A percentile compares a stretch with the other conserved stretches of the same genome.
phyloP scores from a whole-genome alignment of 768 basidiomycete genomes.

The Neoboletus subvelutipes region DNA sequence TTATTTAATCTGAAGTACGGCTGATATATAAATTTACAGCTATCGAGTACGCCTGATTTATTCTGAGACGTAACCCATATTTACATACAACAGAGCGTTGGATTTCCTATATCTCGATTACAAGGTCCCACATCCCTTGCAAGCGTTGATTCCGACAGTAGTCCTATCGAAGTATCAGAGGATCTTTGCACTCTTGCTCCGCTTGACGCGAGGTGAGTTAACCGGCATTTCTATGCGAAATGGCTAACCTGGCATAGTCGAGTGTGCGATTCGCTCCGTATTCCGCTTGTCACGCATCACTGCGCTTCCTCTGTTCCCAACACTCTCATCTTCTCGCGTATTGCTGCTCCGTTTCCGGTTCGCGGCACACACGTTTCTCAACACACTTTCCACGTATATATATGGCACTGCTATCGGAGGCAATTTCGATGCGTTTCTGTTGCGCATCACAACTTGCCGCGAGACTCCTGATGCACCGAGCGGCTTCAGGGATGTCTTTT shows the following conservation, averaged over 20 bases:
- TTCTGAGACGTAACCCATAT: not conserved
- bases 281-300: conserved; percentile 58
- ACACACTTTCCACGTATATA: conserved; percentile 65
- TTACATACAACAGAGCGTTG: conserved; percentile 55
- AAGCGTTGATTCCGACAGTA: conserved; percentile 65
- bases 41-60: conserved; percentile 20
- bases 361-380: conserved; percentile 67
- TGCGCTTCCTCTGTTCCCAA: conserved; percentile 55
- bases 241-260: conserved; percentile 43
- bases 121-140: conserved; percentile 78
- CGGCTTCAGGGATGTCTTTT: conserved; percentile 70
- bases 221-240: not conserved
- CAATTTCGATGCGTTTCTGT: conserved; percentile 71
- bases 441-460: conserved; percentile 34
- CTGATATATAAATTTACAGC: conserved; percentile 16
- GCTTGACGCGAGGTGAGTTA: conserved; percentile 70
- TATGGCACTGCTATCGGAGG: conserved; percentile 80
- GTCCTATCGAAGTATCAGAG: conserved; percentile 85
- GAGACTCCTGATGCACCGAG: conserved; percentile 15
- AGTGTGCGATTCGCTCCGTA: conserved; percentile 62
- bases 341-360: conserved; percentile 72
- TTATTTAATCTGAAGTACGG: not conserved
- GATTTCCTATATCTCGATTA: conserved; percentile 92
- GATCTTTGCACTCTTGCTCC: conserved; percentile 75
- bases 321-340: conserved; percentile 49